Evolutionary conservation across 441 rosid species (phyloP).

Genomic region (Corymbia calophylla): DNA sequence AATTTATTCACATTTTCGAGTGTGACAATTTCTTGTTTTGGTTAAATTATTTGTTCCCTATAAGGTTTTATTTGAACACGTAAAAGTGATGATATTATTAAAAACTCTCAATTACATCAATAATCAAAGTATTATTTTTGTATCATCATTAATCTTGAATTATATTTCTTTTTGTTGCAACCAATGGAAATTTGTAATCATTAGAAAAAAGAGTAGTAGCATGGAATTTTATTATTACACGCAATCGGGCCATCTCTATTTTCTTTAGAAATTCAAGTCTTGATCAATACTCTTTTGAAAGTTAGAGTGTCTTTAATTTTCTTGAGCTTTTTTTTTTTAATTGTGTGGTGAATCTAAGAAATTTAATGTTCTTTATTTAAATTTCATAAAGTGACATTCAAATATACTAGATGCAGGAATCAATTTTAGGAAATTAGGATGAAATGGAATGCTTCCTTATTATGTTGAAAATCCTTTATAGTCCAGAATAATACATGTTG

Average conservation of each 20-base stretch:
- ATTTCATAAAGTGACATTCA: not conserved
- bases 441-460: not conserved
- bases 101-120: not conserved
- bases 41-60: not conserved
- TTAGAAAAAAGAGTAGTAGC: not conserved
- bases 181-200: too few species aligned
- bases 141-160: not conserved
- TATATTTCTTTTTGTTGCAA: too few species aligned
- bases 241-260: not conserved
- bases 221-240: too few species aligned
- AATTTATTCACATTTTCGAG: not conserved
- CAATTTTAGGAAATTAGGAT: not conserved
- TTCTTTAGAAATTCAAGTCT: not conserved
- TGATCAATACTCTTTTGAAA: too few species aligned
- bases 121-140: not conserved
- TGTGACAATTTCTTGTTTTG: not conserved
- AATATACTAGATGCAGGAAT: not conserved
- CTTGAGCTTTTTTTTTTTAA: rapidly evolving
- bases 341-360: not conserved
- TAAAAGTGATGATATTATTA: too few species aligned
- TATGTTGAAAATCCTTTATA: not conserved
- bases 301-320: not conserved
- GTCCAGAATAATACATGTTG: not conserved
- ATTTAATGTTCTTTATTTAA: too few species aligned
- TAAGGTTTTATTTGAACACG: not conserved